Evolutionary conservation across 306 rosid species (phyloP).

Genomic region (Glycine soja): DNA sequence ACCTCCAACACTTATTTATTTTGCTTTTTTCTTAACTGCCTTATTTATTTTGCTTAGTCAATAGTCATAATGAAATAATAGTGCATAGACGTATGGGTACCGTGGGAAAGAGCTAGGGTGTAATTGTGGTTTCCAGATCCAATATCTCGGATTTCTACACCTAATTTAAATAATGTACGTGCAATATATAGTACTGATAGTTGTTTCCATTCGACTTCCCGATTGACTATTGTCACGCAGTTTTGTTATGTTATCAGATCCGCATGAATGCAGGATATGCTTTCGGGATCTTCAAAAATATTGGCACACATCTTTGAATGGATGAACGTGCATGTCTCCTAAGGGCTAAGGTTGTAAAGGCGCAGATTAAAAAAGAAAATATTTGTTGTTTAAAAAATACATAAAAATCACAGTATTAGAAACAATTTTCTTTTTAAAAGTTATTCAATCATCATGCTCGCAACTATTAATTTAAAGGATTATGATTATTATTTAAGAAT

Average conservation of each 20-base stretch:
- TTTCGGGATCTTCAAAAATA: slow-evolving; percentile 34
- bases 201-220: not conserved
- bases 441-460: not conserved
- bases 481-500: not conserved
- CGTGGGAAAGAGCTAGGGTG: not conserved
- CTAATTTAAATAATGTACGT: not conserved
- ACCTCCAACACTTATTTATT: too few relatives aligned
- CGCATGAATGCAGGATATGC: not conserved
- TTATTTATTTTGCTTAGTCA: too few relatives aligned
- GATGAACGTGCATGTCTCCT: not conserved
- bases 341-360: too few relatives aligned
- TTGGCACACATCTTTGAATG: not conserved
- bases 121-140: slow-evolving; percentile 30
- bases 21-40: too few relatives aligned
- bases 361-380: too few relatives aligned
- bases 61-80: too few relatives aligned
- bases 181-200: not conserved
- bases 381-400: not conserved
- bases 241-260: not conserved
- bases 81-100: too few relatives aligned
- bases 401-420: not conserved
- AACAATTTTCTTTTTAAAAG: not conserved
- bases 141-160: slow-evolving; percentile 19
- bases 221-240: not conserved
- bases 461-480: not conserved